phyloP scores from a whole-genome alignment of 176 grass and related monocot genomes.

The Musa itinerans region DNA sequence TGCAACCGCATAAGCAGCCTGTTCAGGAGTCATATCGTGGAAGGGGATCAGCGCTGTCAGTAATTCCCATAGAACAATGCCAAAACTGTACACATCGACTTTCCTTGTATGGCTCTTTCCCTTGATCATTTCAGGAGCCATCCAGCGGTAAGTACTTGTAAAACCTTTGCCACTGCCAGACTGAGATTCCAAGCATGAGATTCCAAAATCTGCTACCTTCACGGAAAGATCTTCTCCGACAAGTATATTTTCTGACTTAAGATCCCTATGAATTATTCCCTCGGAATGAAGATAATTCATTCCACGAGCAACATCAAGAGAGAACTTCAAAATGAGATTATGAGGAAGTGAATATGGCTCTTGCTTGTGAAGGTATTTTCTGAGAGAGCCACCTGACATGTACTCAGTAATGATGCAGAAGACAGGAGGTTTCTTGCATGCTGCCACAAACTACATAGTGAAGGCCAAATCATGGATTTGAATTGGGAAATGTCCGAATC shows the following conservation, averaged over 20 bases:
- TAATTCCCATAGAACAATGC: slow-evolving; percentile 89
- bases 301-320: slow-evolving; percentile 88
- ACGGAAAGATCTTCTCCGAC: slow-evolving; percentile 85
- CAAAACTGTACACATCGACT: slow-evolving; percentile 96
- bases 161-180: slow-evolving; percentile 80
- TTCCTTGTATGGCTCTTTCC: slow-evolving; percentile 92
- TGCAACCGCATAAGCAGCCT: slow-evolving; percentile 87
- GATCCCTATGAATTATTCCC: slow-evolving; percentile 91
- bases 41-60: slow-evolving; percentile 80
- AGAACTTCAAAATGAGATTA: slow-evolving; percentile 60
- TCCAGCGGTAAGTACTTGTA: slow-evolving; percentile 93
- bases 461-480: background rate
- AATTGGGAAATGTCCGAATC: background rate
- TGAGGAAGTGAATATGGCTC: slow-evolving; percentile 71
- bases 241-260: slow-evolving; percentile 98
- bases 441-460: slow-evolving; percentile 67
- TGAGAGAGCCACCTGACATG: slow-evolving; percentile 92
- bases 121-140: slow-evolving; percentile 98
- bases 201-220: slow-evolving; percentile 96
- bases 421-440: slow-evolving; percentile 91
- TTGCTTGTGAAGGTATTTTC: slow-evolving; percentile 93
- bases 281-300: slow-evolving; percentile 90
- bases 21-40: slow-evolving; percentile 83
- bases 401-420: slow-evolving; percentile 96
- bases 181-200: slow-evolving; percentile 89